Conservation (phyloP, 2,329 filamentous ascomycete genomes). For the Cladosporium sp. region DNA sequence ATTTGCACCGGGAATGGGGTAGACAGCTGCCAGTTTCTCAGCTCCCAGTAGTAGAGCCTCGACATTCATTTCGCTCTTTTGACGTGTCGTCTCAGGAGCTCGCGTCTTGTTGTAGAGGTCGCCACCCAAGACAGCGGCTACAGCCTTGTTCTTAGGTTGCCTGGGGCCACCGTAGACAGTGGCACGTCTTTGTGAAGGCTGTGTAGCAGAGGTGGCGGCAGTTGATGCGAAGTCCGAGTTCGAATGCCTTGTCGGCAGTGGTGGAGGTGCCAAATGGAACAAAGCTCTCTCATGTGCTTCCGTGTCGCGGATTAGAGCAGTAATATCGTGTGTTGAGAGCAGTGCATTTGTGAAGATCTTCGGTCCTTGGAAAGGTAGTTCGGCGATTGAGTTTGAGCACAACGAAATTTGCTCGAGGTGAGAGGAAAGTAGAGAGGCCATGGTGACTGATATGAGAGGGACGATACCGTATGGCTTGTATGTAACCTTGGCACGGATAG, state of each 20-base stretch:
- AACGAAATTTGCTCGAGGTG: conserved; percentile 54
- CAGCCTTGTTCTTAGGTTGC: conserved; percentile 73
- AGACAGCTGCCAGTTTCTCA: conserved; percentile 86
- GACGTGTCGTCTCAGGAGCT: conserved; percentile 52
- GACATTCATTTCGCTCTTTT: conserved; percentile 75
- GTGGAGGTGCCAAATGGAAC: conserved; percentile 82
- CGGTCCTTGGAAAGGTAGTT: conserved; percentile 71
- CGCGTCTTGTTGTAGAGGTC: conserved; percentile 82
- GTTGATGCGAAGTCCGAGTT: conserved; percentile 37
- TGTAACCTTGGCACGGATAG: background rate
- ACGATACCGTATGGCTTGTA: background rate
- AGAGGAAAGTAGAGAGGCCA: conserved; percentile 45
- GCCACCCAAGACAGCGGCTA: conserved; percentile 83
- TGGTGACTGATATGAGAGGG: conserved; percentile 10
- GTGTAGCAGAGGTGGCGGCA: conserved; percentile 12
- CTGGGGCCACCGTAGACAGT: conserved; percentile 49
- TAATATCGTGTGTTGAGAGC: conserved; percentile 86
- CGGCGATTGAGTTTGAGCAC: conserved; percentile 50
- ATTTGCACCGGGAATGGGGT: conserved; percentile 74
- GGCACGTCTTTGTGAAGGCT: conserved; percentile 43
- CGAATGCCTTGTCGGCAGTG: conserved; percentile 43
- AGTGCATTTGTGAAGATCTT: conserved; percentile 95
- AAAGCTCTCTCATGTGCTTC: conserved; percentile 92
- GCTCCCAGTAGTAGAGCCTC: conserved; percentile 81
- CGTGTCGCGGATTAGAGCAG: conserved; percentile 89